Evolutionary conservation across 257 asterid genomes (phyloP).

Genomic region (Salvia rosmarinus): DNA sequence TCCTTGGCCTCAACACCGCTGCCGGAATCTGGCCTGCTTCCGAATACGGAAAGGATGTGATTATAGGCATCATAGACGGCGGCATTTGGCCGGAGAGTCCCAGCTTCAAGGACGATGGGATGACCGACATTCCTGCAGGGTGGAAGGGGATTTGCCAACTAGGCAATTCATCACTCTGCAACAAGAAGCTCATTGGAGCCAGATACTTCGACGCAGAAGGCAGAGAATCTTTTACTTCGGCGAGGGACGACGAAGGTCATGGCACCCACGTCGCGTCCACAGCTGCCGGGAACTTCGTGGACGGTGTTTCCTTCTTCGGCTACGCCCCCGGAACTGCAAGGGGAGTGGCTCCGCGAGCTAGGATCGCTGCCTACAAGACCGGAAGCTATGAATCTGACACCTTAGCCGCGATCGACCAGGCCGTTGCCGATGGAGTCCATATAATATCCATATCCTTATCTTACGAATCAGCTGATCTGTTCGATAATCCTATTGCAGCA

Average conservation of each 20-base stretch:
- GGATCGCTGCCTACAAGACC: slow-evolving; percentile 27
- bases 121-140: slow-evolving; percentile 36
- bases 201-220: slow-evolving; percentile 35
- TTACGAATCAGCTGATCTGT: background rate
- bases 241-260: slow-evolving; percentile 28
- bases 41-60: slow-evolving; percentile 44
- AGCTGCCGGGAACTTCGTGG: slow-evolving; percentile 36
- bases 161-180: slow-evolving; percentile 45
- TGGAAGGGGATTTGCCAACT: slow-evolving; percentile 46
- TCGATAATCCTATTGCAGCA: slow-evolving; percentile 29
- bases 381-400: slow-evolving; percentile 17
- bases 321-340: slow-evolving; percentile 37
- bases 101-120: slow-evolving; percentile 44
- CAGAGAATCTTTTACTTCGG: background rate
- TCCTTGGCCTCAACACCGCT: slow-evolving; percentile 37
- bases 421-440: slow-evolving; percentile 47
- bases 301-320: slow-evolving; percentile 30
- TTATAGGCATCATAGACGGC: slow-evolving; percentile 43
- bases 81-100: slow-evolving; percentile 57
- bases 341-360: slow-evolving; percentile 35
- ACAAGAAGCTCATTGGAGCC: slow-evolving; percentile 46
- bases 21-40: slow-evolving; percentile 52
- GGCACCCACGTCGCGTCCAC: slow-evolving; percentile 36
- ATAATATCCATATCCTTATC: slow-evolving; percentile 32
- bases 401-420: slow-evolving; percentile 44